Evolutionary conservation across 2,329 filamentous ascomycete species (phyloP).

Genomic region (Cladosporium velox): DNA sequence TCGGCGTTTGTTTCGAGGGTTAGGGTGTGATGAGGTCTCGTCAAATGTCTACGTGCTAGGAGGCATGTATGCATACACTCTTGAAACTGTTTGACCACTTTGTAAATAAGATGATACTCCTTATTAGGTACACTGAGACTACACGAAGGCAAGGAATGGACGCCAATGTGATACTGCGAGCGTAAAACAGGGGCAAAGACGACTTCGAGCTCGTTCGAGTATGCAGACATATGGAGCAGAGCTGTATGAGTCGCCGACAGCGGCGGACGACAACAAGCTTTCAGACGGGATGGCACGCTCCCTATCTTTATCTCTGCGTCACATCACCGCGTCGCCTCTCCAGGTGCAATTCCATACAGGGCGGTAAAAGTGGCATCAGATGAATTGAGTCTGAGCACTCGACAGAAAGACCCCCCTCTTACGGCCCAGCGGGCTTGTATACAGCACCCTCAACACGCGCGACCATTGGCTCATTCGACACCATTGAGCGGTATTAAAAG

Average conservation of each 20-base stretch:
- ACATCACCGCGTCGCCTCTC: background rate
- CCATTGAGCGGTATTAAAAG: too few species aligned
- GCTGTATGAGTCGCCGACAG: background rate
- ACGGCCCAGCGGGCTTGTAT: background rate
- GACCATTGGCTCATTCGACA: background rate
- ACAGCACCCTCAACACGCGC: background rate
- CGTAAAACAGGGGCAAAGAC: too few species aligned
- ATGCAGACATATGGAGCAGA: background rate
- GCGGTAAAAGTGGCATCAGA: background rate
- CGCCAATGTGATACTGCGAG: too few species aligned
- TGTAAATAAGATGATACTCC: too few species aligned
- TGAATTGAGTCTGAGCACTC: background rate
- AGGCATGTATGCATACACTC: background rate
- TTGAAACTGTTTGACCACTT: background rate
- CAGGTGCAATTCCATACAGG: background rate
- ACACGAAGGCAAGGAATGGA: too few species aligned
- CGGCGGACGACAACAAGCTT: conserved; percentile 5
- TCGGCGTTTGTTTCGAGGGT: conserved; percentile 5
- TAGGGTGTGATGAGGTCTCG: background rate
- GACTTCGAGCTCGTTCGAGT: background rate
- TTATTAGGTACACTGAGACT: too few species aligned
- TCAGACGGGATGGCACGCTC: background rate
- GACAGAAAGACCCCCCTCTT: background rate
- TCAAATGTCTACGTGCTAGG: background rate
- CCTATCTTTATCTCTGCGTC: conserved; percentile 4